Conservation (phyloP, 768 basidiomycete genomes). For the Russula olivacea region DNA sequence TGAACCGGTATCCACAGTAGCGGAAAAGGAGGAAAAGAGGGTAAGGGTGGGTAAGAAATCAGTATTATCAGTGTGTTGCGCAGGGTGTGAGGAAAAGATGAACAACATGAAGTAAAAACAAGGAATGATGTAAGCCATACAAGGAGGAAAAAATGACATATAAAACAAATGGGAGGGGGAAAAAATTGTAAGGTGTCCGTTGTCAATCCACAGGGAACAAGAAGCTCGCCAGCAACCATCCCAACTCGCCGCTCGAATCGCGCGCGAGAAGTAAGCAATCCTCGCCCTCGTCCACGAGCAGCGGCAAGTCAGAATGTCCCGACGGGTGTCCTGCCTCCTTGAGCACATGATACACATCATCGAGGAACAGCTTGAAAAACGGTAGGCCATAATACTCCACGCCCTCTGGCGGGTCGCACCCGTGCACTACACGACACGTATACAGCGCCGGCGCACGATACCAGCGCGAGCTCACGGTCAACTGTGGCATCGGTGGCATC, state of each 20-base stretch:
- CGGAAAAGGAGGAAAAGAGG: background rate
- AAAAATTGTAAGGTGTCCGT: background rate
- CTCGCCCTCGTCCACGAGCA: slow-evolving; percentile 70
- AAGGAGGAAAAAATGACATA: background rate
- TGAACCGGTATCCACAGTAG: background rate
- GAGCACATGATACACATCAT: slow-evolving; percentile 60
- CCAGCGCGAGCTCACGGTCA: slow-evolving; percentile 22
- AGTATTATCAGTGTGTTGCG: slow-evolving; percentile 8
- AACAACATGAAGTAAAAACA: background rate
- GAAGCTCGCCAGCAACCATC: slow-evolving; percentile 82
- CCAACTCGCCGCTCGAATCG: slow-evolving; percentile 49
- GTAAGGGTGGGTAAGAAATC: background rate
- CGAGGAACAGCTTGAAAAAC: slow-evolving; percentile 65
- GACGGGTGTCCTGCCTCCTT: slow-evolving; percentile 77
- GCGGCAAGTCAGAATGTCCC: slow-evolving; percentile 61
- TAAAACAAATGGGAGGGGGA: background rate
- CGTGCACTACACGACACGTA: slow-evolving; percentile 60
- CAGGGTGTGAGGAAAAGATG: too few species aligned
- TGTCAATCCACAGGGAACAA: slow-evolving; percentile 52
- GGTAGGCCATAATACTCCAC: slow-evolving; percentile 69
- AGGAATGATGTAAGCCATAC: background rate
- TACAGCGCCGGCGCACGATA: slow-evolving; percentile 43
- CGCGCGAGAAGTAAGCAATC: slow-evolving; percentile 75
- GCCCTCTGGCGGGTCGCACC: slow-evolving; percentile 56
- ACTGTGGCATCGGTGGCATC: slow-evolving; percentile 19